Evolutionary conservation across 2,329 filamentous ascomycete genomes (phyloP).

Genomic region (Fusarium burgessii): DNA sequence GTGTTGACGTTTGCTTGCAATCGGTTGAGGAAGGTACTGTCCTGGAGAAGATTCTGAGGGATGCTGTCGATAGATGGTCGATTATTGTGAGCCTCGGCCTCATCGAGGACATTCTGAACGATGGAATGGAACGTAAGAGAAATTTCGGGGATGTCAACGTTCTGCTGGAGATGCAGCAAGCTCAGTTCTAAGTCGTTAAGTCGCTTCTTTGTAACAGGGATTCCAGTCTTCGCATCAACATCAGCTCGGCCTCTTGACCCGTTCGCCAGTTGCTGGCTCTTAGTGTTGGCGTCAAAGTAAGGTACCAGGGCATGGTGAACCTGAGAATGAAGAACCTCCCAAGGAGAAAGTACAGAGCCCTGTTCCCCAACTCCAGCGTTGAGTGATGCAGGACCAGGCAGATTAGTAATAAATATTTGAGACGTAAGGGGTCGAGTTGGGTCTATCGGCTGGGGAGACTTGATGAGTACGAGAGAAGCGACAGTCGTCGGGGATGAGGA

Average conservation of each 20-base stretch:
- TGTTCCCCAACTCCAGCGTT: slow-evolving; percentile 76
- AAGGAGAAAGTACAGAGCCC: slow-evolving; percentile 81
- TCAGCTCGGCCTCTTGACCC: slow-evolving; percentile 80
- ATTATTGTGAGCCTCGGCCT: slow-evolving; percentile 74
- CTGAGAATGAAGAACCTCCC: slow-evolving; percentile 91
- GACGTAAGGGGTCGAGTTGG: slow-evolving; percentile 82
- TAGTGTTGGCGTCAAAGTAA: slow-evolving; percentile 97
- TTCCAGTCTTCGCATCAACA: slow-evolving; percentile 90
- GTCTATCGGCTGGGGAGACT: slow-evolving; percentile 89
- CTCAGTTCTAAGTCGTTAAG: slow-evolving; percentile 94
- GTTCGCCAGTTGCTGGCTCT: slow-evolving; percentile 76
- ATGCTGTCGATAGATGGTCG: slow-evolving; percentile 85
- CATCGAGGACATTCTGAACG: slow-evolving; percentile 86
- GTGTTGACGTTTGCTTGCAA: slow-evolving; percentile 93
- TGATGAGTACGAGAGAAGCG: slow-evolving; percentile 88
- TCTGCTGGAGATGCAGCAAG: slow-evolving; percentile 92
- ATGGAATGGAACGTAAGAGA: slow-evolving; percentile 88
- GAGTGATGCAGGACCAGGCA: slow-evolving; percentile 82
- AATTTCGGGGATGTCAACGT: slow-evolving; percentile 96
- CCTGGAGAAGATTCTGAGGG: slow-evolving; percentile 79
- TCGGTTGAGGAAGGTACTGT: slow-evolving; percentile 93
- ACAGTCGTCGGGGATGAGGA: slow-evolving; percentile 82
- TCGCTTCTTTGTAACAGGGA: slow-evolving; percentile 97
- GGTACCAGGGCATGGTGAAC: slow-evolving; percentile 92
- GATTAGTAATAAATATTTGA: slow-evolving; percentile 92